Evolutionary conservation across 2,329 filamentous ascomycete genomes (phyloP), one percentile per base, ranked within the genome.

Genomic region (Coniella vitis): DNA sequence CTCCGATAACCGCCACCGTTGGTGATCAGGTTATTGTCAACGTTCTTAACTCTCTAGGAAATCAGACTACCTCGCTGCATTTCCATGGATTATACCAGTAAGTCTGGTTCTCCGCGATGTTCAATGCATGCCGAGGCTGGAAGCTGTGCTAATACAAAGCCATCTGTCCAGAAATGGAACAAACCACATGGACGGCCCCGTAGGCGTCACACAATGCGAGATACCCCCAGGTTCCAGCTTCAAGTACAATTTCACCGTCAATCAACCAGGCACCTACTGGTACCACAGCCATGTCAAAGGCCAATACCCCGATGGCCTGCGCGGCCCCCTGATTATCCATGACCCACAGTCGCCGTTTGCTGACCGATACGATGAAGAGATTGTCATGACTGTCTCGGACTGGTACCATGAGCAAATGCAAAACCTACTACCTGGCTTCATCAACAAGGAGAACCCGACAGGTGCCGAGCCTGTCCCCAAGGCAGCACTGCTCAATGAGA

Each of bases 251-350:
- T 87, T 87, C 60, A 83, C 74, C 2, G 79, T 84, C 61, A 60
- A 79, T 42, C 84, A 87, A 67, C 74, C 82, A 0, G 86, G 86
- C 22, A 87, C 84, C 1, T 90, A 87, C 64, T 90, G 86, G 86
- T 90, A 90, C 56, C 84, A 88, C 61, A 84, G 81, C 4, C 84
- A 88, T 60, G 73, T 74, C 19, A 71, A 73, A 53, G 81, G 75
- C 20, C 83, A 86, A 61, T 87, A 87, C 54, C 83, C 84, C 2
- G 84, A 88, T 61, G 84, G 84, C 10, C 69, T 86, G 5, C 73
- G 83, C 19, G 82, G 75, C 0, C 74, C 83, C 1, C 64, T 87
- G 29, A 75, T 87, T 47, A 69, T 87, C 17, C 77, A 85, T 43
- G 83, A 87, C 58, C 74, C 74, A 1, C 61, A 76, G 0, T 69